These are phyloP conservation scores for Candida railenensis DNA, from an alignment of 805 yeast genomes.

Conservation along the genomic window DNA sequence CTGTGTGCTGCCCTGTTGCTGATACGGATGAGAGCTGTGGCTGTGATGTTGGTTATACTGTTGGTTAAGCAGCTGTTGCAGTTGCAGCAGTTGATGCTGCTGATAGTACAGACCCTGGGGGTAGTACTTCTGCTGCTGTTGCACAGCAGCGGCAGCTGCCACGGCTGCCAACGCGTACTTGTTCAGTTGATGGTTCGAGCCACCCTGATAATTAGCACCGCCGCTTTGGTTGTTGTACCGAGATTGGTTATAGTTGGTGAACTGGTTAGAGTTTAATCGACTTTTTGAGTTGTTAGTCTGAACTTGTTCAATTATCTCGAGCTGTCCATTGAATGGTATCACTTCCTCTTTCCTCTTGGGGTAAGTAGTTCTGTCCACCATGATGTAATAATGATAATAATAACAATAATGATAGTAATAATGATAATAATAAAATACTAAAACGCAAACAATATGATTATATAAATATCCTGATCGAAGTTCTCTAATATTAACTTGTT, in stretches of 20 bases:
- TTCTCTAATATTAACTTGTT: too few relatives aligned
- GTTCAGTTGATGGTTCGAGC: conserved; percentile 13
- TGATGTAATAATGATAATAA: not conserved
- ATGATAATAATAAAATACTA: not conserved
- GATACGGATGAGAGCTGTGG: conserved; percentile 5
- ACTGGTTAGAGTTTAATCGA: conserved; percentile 7
- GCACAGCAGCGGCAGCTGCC: conserved; percentile 33
- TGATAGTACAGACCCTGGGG: conserved; percentile 16
- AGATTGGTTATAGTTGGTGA: conserved; percentile 7
- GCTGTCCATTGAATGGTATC: conserved; percentile 28
- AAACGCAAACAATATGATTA: too few relatives aligned
- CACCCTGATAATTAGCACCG: conserved; percentile 5
- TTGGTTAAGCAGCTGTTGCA: not conserved
- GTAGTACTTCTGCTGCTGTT: conserved; percentile 21
- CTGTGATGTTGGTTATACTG: not conserved
- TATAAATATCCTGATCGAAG: too few relatives aligned
- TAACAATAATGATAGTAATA: too few relatives aligned
- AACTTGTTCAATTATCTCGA: conserved; percentile 22
- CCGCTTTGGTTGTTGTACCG: conserved; percentile 8
- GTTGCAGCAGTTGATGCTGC: conserved; percentile 7
- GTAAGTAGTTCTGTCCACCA: conserved; percentile 8
- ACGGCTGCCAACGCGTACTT: conserved; percentile 28
- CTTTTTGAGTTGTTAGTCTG: conserved; percentile 7
- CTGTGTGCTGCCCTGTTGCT: conserved; percentile 6
- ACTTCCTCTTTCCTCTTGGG: conserved; percentile 25